Evolutionary conservation across 2,329 filamentous ascomycete species (phyloP).

Genomic region (Diaporthe ampelina): DNA sequence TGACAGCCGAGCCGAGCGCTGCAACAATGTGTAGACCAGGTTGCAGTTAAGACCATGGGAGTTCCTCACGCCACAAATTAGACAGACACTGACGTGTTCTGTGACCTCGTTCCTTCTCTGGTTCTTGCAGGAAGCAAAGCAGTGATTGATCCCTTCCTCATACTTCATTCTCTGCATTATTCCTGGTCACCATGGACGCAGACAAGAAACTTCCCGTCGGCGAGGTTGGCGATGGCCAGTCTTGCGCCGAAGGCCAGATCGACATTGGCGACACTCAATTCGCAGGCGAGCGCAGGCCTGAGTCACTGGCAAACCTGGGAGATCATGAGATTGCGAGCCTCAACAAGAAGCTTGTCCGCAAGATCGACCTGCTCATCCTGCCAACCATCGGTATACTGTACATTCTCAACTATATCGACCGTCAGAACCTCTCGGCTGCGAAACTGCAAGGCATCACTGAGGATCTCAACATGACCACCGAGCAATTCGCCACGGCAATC

Average conservation of each 20-base stretch:
- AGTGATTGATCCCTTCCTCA: not conserved
- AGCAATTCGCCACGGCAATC: slow-evolving; percentile 56
- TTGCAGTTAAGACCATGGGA: slow-evolving; percentile 28
- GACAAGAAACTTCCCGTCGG: slow-evolving; percentile 34
- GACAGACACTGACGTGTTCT: slow-evolving; percentile 4
- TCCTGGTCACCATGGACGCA: slow-evolving; percentile 23
- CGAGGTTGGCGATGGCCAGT: slow-evolving; percentile 37
- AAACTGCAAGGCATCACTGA: slow-evolving; percentile 57
- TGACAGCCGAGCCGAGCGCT: not conserved
- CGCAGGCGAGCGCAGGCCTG: slow-evolving; percentile 35
- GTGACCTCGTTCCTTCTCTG: slow-evolving; percentile 10
- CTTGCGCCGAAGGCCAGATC: slow-evolving; percentile 39
- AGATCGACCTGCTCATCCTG: slow-evolving; percentile 41
- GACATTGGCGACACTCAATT: slow-evolving; percentile 8
- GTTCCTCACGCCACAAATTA: slow-evolving; percentile 13
- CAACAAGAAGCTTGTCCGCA: slow-evolving; percentile 41
- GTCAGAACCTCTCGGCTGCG: slow-evolving; percentile 54
- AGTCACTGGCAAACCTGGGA: slow-evolving; percentile 29
- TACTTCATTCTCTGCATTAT: not conserved
- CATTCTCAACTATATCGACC: slow-evolving; percentile 57
- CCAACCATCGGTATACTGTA: slow-evolving; percentile 52
- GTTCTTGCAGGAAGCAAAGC: not conserved
- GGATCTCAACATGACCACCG: slow-evolving; percentile 53
- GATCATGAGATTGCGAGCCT: slow-evolving; percentile 34
- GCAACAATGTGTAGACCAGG: not conserved